These are phyloP conservation scores for Pulveroboletus sp. DNA, from an alignment of 768 basidiomycete genomes.

Conservation along the genomic window DNA sequence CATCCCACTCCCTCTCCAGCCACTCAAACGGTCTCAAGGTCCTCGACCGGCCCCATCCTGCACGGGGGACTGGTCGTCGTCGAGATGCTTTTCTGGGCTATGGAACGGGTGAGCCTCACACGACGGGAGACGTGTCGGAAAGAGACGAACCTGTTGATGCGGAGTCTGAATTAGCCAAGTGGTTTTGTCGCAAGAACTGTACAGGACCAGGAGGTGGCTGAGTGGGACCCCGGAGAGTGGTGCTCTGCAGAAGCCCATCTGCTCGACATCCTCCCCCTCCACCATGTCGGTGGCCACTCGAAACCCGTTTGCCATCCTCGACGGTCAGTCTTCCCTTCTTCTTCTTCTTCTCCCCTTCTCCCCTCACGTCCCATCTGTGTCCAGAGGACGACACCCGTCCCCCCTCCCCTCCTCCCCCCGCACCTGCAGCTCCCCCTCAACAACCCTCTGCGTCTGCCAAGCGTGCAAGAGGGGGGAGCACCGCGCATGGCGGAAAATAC, in stretches of 20 bases:
- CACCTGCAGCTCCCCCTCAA: constrained; percentile 25
- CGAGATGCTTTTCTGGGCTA: constrained; percentile 87
- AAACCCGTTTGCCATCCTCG: constrained; percentile 82
- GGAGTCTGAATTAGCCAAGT: background rate
- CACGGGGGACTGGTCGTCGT: constrained; percentile 68
- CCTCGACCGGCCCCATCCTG: constrained; percentile 74
- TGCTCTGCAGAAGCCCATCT: background rate
- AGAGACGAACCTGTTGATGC: constrained; percentile 44
- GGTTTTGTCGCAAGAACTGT: constrained; percentile 35
- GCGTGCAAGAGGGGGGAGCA: constrained; percentile 52
- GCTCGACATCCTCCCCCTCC: constrained; percentile 2
- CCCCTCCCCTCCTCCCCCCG: constrained; percentile 35
- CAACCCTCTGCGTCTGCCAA: constrained; percentile 37
- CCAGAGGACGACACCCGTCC: constrained; percentile 45
- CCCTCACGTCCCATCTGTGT: background rate
- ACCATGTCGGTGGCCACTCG: constrained; percentile 85
- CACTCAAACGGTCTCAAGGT: constrained; percentile 84
- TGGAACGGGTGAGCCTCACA: background rate
- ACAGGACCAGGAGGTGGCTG: constrained; percentile 37
- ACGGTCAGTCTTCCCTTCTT: constrained; percentile 50
- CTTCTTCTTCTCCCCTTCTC: background rate
- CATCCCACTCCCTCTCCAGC: constrained; percentile 73
- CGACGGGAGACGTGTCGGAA: background rate
- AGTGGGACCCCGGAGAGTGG: constrained; percentile 38
- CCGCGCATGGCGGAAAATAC: constrained; percentile 65